Percentiles rank a stretch among this genome's conserved stretches.
Evolutionary conservation across 2,329 filamentous ascomycete genomes (phyloP).

Genomic region (Fusarium tricinctum): DNA sequence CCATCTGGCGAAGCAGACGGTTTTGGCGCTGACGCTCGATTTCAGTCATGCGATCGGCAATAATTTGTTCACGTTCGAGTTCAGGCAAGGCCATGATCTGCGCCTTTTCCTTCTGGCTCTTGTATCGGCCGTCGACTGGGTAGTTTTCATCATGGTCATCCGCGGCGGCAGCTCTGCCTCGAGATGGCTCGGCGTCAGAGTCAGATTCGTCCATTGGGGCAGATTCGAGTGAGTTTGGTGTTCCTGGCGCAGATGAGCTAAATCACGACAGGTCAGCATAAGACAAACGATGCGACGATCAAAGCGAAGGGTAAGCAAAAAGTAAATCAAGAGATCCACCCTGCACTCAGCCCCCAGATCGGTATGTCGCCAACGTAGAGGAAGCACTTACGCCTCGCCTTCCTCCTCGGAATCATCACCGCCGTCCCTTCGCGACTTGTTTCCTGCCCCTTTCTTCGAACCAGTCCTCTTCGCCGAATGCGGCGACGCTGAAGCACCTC

Average conservation of each 20-base stretch:
- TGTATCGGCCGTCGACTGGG: conserved; percentile 89
- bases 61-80: conserved; percentile 89
- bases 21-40: conserved; percentile 87
- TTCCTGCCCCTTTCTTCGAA: conserved; percentile 53
- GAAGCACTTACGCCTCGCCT: conserved; percentile 59
- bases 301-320: background rate
- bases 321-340: background rate
- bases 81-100: conserved; percentile 89
- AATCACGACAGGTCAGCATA: conserved; percentile 31
- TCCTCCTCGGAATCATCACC: conserved; percentile 73
- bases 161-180: conserved; percentile 57
- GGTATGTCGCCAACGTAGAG: conserved; percentile 8
- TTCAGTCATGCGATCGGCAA: conserved; percentile 88
- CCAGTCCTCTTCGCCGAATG: conserved; percentile 54
- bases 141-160: conserved; percentile 77
- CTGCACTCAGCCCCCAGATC: background rate
- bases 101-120: conserved; percentile 78
- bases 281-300: background rate
- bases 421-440: conserved; percentile 64
- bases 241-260: conserved; percentile 78
- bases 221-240: conserved; percentile 81
- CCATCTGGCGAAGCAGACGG: conserved; percentile 81
- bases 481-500: conserved; percentile 69
- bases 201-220: conserved; percentile 92
- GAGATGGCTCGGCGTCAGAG: conserved; percentile 68